A percentile compares a stretch with the other conserved stretches of the same genome.
These are phyloP conservation scores for Amaranthus cruentus DNA, from an alignment of 148 eudicot genomes.

Conservation along the genomic window DNA sequence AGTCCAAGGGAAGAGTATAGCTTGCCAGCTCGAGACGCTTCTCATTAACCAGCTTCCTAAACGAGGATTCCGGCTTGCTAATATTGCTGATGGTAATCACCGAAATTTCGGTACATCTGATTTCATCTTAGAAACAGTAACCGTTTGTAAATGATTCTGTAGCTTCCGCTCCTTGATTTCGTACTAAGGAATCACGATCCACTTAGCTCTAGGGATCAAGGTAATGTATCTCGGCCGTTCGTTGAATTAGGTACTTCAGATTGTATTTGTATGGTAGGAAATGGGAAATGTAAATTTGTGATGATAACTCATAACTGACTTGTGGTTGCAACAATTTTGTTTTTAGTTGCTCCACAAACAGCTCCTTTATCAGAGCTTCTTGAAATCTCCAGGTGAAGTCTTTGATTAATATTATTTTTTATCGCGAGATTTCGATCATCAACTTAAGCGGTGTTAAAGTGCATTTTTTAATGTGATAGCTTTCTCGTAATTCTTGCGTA, in stretches of 20 bases:
- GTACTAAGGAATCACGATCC: neutral
- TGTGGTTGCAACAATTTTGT: slow-evolving; percentile 46
- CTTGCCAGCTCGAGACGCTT: slow-evolving; percentile 89
- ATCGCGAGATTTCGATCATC: no score
- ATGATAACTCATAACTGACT: slow-evolving; percentile 3
- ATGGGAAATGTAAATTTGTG: slow-evolving; percentile 1
- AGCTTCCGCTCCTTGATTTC: neutral
- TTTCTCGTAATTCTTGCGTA: no score
- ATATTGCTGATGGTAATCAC: slow-evolving; percentile 87
- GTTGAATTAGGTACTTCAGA: neutral
- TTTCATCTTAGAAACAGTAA: slow-evolving; percentile 39
- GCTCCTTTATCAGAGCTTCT: neutral
- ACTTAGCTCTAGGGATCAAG: neutral
- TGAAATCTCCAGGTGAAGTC: no score
- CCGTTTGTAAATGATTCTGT: slow-evolving; percentile 31
- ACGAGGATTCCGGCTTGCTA: slow-evolving; percentile 67
- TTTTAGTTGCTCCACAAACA: slow-evolving; percentile 18
- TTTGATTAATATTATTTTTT: no score
- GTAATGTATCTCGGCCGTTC: neutral
- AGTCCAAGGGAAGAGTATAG: slow-evolving; percentile 83
- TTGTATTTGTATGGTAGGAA: slow-evolving; percentile 9
- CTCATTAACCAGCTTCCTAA: slow-evolving; percentile 79
- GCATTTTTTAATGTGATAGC: no score
- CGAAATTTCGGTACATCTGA: slow-evolving; percentile 74
- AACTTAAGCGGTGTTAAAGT: no score